Evolutionary conservation across 257 asterid species (phyloP), one percentile per base, ranked within the genome.

Genomic region (Perilla frutescens): DNA sequence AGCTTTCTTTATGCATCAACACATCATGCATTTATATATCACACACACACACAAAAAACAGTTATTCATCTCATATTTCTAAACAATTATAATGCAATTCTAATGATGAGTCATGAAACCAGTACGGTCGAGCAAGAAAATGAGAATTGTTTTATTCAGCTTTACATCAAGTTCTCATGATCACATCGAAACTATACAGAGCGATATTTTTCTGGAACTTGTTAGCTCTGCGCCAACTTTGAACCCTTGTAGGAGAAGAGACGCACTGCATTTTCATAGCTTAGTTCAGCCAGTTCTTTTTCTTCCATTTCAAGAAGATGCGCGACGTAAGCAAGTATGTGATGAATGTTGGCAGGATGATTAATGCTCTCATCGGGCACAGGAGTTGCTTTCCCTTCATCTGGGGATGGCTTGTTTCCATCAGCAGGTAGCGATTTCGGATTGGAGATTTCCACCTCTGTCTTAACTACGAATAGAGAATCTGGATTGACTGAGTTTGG

Each of bases 291-390:
- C 70, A 95, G 84, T 61, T 90, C 90, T 34, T 77, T 83, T 41
- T 82, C 86, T 41, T 83, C 83, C 87, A 92, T 77, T 58, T 79
- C 93, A 15, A 88, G 88, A 47, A 95, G 74, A 50, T 79, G 73
- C 5, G 98, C 93, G 0, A 87, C 92, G 39, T 89, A 88, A 74
- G 89, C 80, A 71, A 95, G 97, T 41, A 89, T 86, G n/a, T 75
- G 87, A 76, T 80, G 96, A 62, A 92, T 92, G 61, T 95, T 95
- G 44, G 92, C 97, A 0, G 99, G 98, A 86, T 91, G 99, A 72
- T 94, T 91, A 9, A 82, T 80, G 59, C 51, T 80, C 71, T 80
- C 88, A 39, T 73, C 74, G 4, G 78, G 48, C 8, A 32, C 40
- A 9, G 44, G 15, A 56, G 82, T 40, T 32, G 73, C 63, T 29